Conservation (phyloP, 805 yeast species). For the Soucietia sequanensis region DNA sequence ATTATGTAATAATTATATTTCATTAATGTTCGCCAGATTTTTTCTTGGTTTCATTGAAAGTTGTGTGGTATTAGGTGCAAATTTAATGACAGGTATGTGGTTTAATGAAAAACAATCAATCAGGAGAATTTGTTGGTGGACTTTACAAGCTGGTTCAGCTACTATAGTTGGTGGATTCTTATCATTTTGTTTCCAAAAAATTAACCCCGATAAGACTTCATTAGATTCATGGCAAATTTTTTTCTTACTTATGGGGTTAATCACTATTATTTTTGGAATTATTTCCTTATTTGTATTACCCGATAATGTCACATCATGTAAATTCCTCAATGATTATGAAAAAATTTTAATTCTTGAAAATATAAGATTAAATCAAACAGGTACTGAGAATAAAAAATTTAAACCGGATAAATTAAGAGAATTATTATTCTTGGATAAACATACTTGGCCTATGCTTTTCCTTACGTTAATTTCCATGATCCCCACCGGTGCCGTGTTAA, state of each 20-base stretch:
- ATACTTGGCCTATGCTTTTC: slow-evolving; percentile 49
- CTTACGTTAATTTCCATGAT: slow-evolving; percentile 48
- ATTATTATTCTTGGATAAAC: slow-evolving; percentile 43
- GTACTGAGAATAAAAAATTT: slow-evolving; percentile 48
- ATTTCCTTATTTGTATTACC: slow-evolving; percentile 46
- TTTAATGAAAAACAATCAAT: slow-evolving; percentile 54
- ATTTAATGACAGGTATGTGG: slow-evolving; percentile 61
- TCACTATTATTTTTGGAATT: slow-evolving; percentile 52
- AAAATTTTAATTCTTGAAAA: slow-evolving; percentile 42
- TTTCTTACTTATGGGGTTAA: slow-evolving; percentile 54
- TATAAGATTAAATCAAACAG: slow-evolving; percentile 50
- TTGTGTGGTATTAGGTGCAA: slow-evolving; percentile 55
- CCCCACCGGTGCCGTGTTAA: slow-evolving; percentile 51
- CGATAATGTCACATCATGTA: slow-evolving; percentile 41
- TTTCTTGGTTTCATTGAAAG: slow-evolving; percentile 55
- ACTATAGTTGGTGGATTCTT: slow-evolving; percentile 47
- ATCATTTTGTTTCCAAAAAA: slow-evolving; percentile 54
- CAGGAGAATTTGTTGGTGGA: slow-evolving; percentile 54
- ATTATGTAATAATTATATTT: slow-evolving; percentile 52
- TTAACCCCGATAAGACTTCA: slow-evolving; percentile 22
- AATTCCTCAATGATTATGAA: slow-evolving; percentile 41
- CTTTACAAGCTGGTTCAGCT: slow-evolving; percentile 57
- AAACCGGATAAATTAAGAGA: slow-evolving; percentile 47
- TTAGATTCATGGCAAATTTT: slow-evolving; percentile 62
- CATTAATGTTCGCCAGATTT: slow-evolving; percentile 54